phyloP scores from a whole-genome alignment of 2,329 filamentous ascomycete genomes.

The Fusarium verrucosum region DNA sequence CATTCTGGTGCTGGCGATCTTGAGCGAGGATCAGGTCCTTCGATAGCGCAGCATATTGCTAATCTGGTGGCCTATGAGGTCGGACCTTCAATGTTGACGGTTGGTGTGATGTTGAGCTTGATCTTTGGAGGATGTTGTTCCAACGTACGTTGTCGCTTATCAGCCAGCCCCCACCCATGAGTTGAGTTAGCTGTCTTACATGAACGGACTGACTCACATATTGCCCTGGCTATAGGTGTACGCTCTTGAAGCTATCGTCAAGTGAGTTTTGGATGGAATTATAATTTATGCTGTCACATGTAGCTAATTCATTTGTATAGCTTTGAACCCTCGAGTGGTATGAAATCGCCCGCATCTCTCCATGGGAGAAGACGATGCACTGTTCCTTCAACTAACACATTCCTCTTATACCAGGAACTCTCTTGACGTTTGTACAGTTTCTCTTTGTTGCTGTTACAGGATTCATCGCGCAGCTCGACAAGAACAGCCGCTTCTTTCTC shows the following conservation, averaged over 20 bases:
- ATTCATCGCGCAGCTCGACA: slow-evolving; percentile 78
- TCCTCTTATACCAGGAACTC: slow-evolving; percentile 66
- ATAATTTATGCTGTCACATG: neutral
- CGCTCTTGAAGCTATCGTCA: slow-evolving; percentile 92
- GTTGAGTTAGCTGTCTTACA: neutral
- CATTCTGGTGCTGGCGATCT: slow-evolving; percentile 16
- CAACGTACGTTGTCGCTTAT: slow-evolving; percentile 68
- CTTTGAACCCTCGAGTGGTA: slow-evolving; percentile 85
- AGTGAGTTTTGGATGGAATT: slow-evolving; percentile 63
- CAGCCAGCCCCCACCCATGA: neutral
- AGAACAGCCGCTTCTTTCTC: slow-evolving; percentile 74
- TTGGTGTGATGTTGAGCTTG: slow-evolving; percentile 76
- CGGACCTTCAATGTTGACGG: slow-evolving; percentile 58
- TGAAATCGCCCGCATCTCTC: neutral
- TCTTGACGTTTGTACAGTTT: slow-evolving; percentile 90
- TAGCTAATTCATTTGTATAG: slow-evolving; percentile 54
- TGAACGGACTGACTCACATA: slow-evolving; percentile 11
- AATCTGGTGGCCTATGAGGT: slow-evolving; percentile 36
- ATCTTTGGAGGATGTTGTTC: slow-evolving; percentile 97
- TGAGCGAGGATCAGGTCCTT: slow-evolving; percentile 26
- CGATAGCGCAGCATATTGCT: slow-evolving; percentile 38
- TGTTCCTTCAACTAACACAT: slow-evolving; percentile 26
- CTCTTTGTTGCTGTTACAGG: slow-evolving; percentile 82
- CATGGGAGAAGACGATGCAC: neutral
- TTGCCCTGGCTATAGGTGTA: slow-evolving; percentile 73